Conservation (phyloP, 805 yeast species). For the Kodamaea laetipori region DNA sequence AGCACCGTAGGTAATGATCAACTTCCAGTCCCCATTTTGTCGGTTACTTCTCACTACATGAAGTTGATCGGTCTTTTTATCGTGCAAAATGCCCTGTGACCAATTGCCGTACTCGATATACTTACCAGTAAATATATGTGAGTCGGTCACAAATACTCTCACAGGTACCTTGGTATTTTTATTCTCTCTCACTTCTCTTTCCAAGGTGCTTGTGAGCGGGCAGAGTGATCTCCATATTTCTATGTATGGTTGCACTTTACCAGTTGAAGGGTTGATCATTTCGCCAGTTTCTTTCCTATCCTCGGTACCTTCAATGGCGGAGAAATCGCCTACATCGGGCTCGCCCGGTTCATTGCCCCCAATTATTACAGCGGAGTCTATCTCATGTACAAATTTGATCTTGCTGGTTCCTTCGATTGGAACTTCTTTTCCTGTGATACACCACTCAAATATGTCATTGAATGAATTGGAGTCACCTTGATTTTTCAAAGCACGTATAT, state of each 20-base stretch:
- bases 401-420: constrained; percentile 36
- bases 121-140: constrained; percentile 6
- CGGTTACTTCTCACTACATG: constrained; percentile 4
- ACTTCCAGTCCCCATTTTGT: not conserved
- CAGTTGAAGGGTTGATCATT: constrained; percentile 50
- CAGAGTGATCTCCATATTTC: constrained; percentile 59
- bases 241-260: constrained; percentile 44
- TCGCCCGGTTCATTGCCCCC: constrained; percentile 29
- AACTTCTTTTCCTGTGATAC: constrained; percentile 53
- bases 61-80: not conserved
- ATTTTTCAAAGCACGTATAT: constrained; percentile 35
- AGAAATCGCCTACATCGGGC: constrained; percentile 51
- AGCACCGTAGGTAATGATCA: constrained; percentile 2
- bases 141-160: not conserved
- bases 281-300: constrained; percentile 52
- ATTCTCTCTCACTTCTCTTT: constrained; percentile 26
- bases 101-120: constrained; percentile 12
- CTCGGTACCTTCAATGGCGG: constrained; percentile 34
- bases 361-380: constrained; percentile 43
- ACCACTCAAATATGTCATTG: constrained; percentile 53
- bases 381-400: constrained; percentile 43
- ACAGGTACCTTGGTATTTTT: constrained; percentile 1
- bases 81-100: constrained; percentile 12
- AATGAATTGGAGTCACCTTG: constrained; percentile 14
- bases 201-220: constrained; percentile 34